A percentile compares a stretch with the other conserved stretches of the same genome.
phyloP scores from a whole-genome alignment of 2,329 filamentous ascomycete genomes.

The Juglanconis juglandina region DNA sequence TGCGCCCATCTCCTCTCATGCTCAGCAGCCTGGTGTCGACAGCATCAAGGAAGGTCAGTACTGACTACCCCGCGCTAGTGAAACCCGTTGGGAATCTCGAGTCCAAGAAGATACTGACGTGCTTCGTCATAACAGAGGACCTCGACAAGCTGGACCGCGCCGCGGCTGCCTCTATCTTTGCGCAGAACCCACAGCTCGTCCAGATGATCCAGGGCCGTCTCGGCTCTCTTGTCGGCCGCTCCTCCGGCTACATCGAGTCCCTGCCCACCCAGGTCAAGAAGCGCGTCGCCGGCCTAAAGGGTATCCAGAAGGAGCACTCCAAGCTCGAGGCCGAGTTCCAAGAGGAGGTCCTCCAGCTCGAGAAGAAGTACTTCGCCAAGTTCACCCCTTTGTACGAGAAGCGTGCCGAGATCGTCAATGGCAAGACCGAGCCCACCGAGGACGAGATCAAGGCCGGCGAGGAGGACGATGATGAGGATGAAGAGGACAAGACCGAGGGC shows the following conservation, averaged over 20 bases:
- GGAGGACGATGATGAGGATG: slow-evolving; percentile 68
- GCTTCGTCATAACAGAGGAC: slow-evolving; percentile 62
- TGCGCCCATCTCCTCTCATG: slow-evolving; percentile 95
- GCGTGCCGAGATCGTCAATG: slow-evolving; percentile 90
- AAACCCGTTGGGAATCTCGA: background rate
- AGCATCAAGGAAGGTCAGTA: slow-evolving; percentile 95
- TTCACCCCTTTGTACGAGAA: slow-evolving; percentile 97
- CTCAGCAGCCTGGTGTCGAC: slow-evolving; percentile 87
- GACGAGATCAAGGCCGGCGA: slow-evolving; percentile 85
- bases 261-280: slow-evolving; percentile 85
- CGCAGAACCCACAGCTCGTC: slow-evolving; percentile 89
- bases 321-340: slow-evolving; percentile 98
- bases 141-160: slow-evolving; percentile 78
- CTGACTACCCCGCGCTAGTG: slow-evolving; percentile 12
- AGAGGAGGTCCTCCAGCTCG: slow-evolving; percentile 93
- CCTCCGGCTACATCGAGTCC: slow-evolving; percentile 97
- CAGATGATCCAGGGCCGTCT: slow-evolving; percentile 98
- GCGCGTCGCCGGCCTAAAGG: slow-evolving; percentile 92
- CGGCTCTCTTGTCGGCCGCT: slow-evolving; percentile 85
- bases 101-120: slow-evolving; percentile 18
- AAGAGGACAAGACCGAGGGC: slow-evolving; percentile 40
- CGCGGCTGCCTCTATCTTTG: slow-evolving; percentile 86
- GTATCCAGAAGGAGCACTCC: slow-evolving; percentile 96
- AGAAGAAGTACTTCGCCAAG: slow-evolving; percentile 99
- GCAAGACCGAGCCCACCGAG: slow-evolving; percentile 77